Evolutionary conservation across 306 rosid genomes (phyloP).

Genomic region (Quercus agrifolia): DNA sequence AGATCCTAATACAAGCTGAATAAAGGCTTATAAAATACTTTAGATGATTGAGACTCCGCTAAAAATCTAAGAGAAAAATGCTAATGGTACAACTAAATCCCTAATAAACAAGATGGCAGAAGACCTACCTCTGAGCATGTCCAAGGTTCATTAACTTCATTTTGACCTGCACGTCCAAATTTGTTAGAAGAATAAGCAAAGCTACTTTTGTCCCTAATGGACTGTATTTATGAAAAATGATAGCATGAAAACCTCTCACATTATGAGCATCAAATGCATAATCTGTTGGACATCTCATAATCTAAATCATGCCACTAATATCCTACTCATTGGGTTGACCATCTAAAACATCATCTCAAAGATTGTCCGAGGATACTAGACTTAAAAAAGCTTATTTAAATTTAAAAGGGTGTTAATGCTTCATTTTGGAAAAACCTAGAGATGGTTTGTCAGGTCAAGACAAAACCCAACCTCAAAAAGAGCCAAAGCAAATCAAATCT

Average conservation of each 20-base stretch:
- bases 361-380: slow-evolving; percentile 4
- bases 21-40: not conserved
- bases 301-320: not conserved
- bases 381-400: not conserved
- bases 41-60: not conserved
- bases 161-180: slow-evolving; percentile 64
- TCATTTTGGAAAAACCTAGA: slow-evolving; percentile 4
- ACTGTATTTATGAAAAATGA: not conserved
- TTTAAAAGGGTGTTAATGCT: not conserved
- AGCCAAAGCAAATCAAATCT: too few relatives aligned
- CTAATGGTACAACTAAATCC: not conserved
- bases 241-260: slow-evolving; percentile 1
- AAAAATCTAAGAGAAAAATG: not conserved
- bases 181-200: slow-evolving; percentile 12
- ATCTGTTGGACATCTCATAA: slow-evolving; percentile 12
- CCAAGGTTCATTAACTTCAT: slow-evolving; percentile 80
- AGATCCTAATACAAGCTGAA: not conserved
- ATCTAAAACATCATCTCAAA: slow-evolving; percentile 5
- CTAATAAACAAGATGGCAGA: slow-evolving; percentile 15
- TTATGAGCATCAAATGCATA: not conserved
- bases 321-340: not conserved
- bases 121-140: slow-evolving; percentile 83
- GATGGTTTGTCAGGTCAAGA: slow-evolving; percentile 2
- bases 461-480: not conserved
- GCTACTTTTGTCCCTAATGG: not conserved